Conservation (phyloP, 169 alveolate genomes). For the Cryptosporidium ubiquitum region DNA sequence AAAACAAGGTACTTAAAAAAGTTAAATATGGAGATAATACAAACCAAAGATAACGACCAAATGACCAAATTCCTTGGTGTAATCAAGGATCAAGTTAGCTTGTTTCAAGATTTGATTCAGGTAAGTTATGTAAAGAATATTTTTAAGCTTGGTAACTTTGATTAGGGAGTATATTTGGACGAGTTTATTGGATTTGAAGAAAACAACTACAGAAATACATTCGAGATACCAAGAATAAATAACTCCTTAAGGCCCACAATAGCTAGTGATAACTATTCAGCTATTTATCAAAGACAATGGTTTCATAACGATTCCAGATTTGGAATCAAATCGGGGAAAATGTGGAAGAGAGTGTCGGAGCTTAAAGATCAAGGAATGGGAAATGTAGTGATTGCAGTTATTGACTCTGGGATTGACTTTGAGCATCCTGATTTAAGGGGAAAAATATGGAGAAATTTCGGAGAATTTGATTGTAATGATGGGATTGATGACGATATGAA, state of each 20-base stretch:
- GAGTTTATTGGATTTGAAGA: slow-evolving; percentile 54
- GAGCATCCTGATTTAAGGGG: slow-evolving; percentile 81
- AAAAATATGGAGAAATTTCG: slow-evolving; percentile 80
- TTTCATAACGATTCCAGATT: slow-evolving; percentile 51
- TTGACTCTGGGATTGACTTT: slow-evolving; percentile 82
- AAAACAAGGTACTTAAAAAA: slow-evolving; percentile 26
- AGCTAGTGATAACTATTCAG: background rate
- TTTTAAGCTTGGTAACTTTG: background rate
- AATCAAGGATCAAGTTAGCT: slow-evolving; percentile 7
- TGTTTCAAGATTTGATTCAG: slow-evolving; percentile 26
- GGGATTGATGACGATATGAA: slow-evolving; percentile 80
- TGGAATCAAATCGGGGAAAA: slow-evolving; percentile 57
- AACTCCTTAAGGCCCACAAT: background rate
- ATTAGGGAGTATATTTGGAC: slow-evolving; percentile 49
- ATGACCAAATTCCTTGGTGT: slow-evolving; percentile 13
- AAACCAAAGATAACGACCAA: slow-evolving; percentile 26
- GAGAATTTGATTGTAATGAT: slow-evolving; percentile 77
- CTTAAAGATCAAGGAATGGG: slow-evolving; percentile 45
- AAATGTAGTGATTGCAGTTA: slow-evolving; percentile 77
- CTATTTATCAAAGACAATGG: slow-evolving; percentile 60
- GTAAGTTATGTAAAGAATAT: background rate
- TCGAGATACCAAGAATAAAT: slow-evolving; percentile 9
- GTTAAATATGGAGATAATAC: slow-evolving; percentile 45
- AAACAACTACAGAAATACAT: background rate
- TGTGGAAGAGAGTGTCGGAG: slow-evolving; percentile 65